Evolutionary conservation across 2,329 filamentous ascomycete species (phyloP).

Genomic region (Beauveria medogensis): DNA sequence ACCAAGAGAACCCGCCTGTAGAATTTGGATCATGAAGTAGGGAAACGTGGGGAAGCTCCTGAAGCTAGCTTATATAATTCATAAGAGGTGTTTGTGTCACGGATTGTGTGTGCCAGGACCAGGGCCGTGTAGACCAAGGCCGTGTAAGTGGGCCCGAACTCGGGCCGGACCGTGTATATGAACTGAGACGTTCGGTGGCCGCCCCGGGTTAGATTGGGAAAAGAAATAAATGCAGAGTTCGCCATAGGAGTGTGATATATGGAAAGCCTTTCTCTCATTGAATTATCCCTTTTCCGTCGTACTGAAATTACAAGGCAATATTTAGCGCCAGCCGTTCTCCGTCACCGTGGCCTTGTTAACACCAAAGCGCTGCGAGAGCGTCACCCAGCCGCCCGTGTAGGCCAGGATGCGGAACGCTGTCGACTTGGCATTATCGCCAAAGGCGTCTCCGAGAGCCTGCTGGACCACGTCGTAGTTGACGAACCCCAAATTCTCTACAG

Average conservation of each 20-base stretch:
- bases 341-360: conserved; percentile 25
- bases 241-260: background rate
- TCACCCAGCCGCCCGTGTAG: conserved; percentile 34
- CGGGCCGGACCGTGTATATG: background rate
- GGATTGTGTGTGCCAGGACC: background rate
- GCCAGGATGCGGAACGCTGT: conserved; percentile 29
- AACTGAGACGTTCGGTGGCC: background rate
- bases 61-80: no score
- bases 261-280: background rate
- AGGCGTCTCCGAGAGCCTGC: background rate
- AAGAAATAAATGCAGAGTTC: background rate
- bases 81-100: background rate
- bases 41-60: no score
- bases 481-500: background rate
- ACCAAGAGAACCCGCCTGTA: no score
- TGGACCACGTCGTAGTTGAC: background rate
- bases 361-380: conserved; percentile 34
- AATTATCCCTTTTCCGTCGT: background rate
- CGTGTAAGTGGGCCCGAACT: background rate
- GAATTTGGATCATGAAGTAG: no score
- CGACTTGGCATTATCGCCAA: background rate
- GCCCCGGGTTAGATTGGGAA: background rate
- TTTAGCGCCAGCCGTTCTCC: background rate
- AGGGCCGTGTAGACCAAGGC: no score
- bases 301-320: background rate